Conservation (phyloP, 208 protist species). For the Spironucleus salmonicida region DNA sequence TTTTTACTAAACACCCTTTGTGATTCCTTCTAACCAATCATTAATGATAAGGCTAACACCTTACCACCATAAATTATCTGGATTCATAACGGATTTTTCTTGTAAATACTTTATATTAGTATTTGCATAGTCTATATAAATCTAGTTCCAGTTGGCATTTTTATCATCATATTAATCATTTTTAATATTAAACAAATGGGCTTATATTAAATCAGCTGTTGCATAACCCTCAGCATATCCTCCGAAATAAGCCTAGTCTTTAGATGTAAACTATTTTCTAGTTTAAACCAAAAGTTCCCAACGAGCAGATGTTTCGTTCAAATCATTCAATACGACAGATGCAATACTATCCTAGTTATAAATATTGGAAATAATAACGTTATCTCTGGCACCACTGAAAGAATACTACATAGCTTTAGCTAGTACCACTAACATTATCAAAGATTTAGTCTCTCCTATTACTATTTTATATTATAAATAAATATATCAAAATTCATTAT, state of each 20-base stretch:
- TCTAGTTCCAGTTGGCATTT: neutral
- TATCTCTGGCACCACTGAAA: no score
- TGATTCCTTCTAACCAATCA: conserved; percentile 15
- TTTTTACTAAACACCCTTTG: neutral
- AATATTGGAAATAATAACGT: no score
- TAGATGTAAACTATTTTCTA: no score
- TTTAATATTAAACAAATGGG: neutral
- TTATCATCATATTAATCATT: neutral
- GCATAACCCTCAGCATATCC: conserved; percentile 10
- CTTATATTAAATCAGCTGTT: neutral
- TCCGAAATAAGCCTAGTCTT: neutral
- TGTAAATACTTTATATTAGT: neutral
- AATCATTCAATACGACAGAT: no score
- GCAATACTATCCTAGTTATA: no score
- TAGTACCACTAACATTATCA: no score
- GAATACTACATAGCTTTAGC: no score
- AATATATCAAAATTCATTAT: no score
- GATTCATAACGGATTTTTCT: neutral
- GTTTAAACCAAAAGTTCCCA: no score
- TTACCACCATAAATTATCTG: neutral
- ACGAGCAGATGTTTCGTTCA: no score
- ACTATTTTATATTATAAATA: no score
- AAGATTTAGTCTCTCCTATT: no score
- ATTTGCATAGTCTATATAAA: neutral
- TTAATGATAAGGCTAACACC: neutral